Conservation (phyloP, 768 basidiomycete genomes). For the Chlorophyllum brunneum region DNA sequence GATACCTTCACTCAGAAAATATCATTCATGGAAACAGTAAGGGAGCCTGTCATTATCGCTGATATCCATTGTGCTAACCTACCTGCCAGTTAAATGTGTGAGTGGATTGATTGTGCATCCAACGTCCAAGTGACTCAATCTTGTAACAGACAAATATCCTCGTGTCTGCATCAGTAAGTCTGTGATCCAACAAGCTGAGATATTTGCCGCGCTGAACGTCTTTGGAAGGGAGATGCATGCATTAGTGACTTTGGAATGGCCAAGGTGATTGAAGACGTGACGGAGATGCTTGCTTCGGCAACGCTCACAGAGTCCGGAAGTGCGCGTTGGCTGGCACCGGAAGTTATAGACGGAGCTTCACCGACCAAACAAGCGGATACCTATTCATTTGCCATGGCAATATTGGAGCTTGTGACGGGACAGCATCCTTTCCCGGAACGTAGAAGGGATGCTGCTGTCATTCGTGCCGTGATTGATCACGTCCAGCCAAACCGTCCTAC, state of each 20-base stretch:
- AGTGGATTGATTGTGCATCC: slow-evolving; percentile 19
- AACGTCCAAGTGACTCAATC: not conserved
- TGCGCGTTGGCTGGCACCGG: slow-evolving; percentile 61
- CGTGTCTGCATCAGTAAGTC: slow-evolving; percentile 45
- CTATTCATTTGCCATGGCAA: too few species aligned
- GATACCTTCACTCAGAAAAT: slow-evolving; percentile 48
- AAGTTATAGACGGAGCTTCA: slow-evolving; percentile 44
- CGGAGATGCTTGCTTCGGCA: slow-evolving; percentile 41
- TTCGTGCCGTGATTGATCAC: slow-evolving; percentile 37
- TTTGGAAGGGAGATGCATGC: slow-evolving; percentile 51
- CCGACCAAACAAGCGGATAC: slow-evolving; percentile 48
- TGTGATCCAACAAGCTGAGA: too few species aligned
- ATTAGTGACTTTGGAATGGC: slow-evolving; percentile 66
- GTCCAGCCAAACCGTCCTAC: slow-evolving; percentile 43
- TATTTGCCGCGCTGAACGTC: too few species aligned
- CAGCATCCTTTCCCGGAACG: slow-evolving; percentile 48
- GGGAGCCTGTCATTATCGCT: too few species aligned
- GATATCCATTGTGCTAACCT: not conserved
- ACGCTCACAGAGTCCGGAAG: slow-evolving; percentile 45
- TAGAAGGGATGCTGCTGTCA: slow-evolving; percentile 47
- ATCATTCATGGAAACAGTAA: slow-evolving; percentile 55
- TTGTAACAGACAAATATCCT: slow-evolving; percentile 50
- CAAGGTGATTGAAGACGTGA: slow-evolving; percentile 57
- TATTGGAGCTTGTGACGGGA: slow-evolving; percentile 48
- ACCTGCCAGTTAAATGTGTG: slow-evolving; percentile 54